Base-by-base conservation (phyloP, 140 eudicot genomes). In the Bidens hawaiensis region DNA sequence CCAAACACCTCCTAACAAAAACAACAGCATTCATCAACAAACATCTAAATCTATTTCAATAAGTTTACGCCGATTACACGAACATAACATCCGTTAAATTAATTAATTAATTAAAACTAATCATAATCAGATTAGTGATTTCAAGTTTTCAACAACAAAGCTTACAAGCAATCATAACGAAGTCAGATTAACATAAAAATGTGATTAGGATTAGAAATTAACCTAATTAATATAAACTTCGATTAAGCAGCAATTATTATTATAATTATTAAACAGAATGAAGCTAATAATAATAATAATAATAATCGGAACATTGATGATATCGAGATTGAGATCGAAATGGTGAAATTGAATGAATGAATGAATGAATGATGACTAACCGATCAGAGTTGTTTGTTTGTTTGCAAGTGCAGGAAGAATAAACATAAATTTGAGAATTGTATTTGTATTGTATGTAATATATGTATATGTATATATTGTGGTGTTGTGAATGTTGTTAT, bases 331-430 rank as follows among this genome's bases (percentile, higher is more conserved):
- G 41, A 24, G 18, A 48, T 13, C 4, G 21, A 50, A 69, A 62
- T 18, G 54, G 19, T 42, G 19, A 26, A 31, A 51, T 24, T 28
- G 34, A 59, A 9, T 12, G 65, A 47, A 68, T 34, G 47, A 27
- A 58, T 21, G 72, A 26, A 61, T 23, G 66, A 56, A n/a, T n/a
- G 42, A 52, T 62, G 7, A 68, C 68, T 62, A 22, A 75, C 76
- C 76, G 72, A 56, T 64, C 17, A 38, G 53, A 67, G 55, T 38
- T 45, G 26, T 43, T 42, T 12, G 18, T 28, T 41, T 4, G 25
- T 73, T 65, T 52, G 42, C 64, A 61, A 65, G 48, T 65, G 55
- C 56, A 33, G 51, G 59, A 50, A 61, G 33, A n/a, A n/a, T n/a
- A n/a, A n/a, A n/a, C n/a, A n/a, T n/a, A n/a, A n/a, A n/a, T n/a